Evolutionary conservation across 306 rosid species (phyloP), one percentile per base, ranked within the genome.

Genomic region (Glycine tomentella): DNA sequence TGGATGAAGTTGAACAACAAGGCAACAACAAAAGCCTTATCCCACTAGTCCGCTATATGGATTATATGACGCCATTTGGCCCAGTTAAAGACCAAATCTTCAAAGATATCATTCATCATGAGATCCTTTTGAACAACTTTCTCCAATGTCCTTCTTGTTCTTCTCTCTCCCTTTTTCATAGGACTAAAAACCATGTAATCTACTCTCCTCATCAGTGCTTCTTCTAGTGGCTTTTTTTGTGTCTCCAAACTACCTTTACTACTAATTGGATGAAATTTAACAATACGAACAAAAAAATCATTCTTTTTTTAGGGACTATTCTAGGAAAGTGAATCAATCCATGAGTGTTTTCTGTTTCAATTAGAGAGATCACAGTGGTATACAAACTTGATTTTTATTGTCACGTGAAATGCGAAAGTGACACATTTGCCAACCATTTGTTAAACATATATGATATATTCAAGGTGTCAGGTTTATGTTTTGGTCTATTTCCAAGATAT

Each of bases 401-500:
- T 57, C 63, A 7, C 5, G 12, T 16, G 65, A 58, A 20, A 58
- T 58, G 14, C 9, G 3, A 58, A 58, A 58, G 5, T 58, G 38
- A 58, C 38, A 8, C 38, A 20, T 20, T 12, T 62, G 42, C 4
- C n/a, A 25, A 20, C 65, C 10, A 4, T 59, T 9, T 9, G 34
- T 61, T 9, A 11, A 61, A 9, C 34, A 17, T 17, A 57, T 57
- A 9, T 17, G 64, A 17, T 61, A 10, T 31, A 61, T 4, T 31
- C 66, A 61, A 31, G 15, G 66, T 61, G 66, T 61, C 66, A 57
- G 34, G 34, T 57, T 16, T 57, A 7, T 57, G 64, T 57, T 57
- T 57, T 57, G 64, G 64, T 57, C 6, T 17, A 17, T 57, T 17
- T 17, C 64, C 64, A 57, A 57, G 13, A 57, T 17, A 57, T 17